These are phyloP conservation scores for Quercus gilva DNA, from an alignment of 306 rosid species.

Conservation along the genomic window DNA sequence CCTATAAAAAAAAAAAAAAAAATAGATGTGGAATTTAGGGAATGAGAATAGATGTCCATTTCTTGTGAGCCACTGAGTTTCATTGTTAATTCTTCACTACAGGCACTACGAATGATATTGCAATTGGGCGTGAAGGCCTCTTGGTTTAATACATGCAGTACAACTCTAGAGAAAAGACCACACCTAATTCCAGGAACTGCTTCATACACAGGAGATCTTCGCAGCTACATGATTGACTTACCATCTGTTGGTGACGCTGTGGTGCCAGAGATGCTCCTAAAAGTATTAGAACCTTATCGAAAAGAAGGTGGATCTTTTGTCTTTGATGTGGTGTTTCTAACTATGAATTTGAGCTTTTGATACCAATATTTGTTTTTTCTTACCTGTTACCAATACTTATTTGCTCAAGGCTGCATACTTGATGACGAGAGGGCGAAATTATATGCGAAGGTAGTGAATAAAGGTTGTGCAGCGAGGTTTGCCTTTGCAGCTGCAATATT, in stretches of 20 bases:
- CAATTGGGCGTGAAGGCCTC: conserved; percentile 92
- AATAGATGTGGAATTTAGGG: background rate
- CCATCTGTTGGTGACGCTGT: conserved; percentile 83
- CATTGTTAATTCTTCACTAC: conserved; percentile 25
- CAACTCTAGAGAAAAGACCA: conserved; percentile 69
- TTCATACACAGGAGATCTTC: conserved; percentile 66
- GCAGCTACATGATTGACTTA: conserved; percentile 65
- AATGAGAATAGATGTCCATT: background rate
- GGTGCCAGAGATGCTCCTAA: conserved; percentile 93
- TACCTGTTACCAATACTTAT: conserved; percentile 25
- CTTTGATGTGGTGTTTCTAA: conserved; percentile 22
- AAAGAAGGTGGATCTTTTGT: conserved; percentile 64
- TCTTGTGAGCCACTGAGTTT: conserved; percentile 12
- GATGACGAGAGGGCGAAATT: conserved; percentile 90
- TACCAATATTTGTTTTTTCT: conserved; percentile 23
- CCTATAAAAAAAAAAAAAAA: background rate
- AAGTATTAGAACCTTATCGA: conserved; percentile 90
- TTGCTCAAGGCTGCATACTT: conserved; percentile 73
- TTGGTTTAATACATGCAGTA: conserved; percentile 93
- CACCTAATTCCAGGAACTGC: conserved; percentile 79
- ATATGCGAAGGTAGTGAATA: conserved; percentile 77
- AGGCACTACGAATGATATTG: conserved; percentile 93
- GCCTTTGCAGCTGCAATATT: conserved; percentile 88
- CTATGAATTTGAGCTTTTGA: background rate
- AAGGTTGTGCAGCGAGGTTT: conserved; percentile 80